These are phyloP conservation scores for Daldinia sp. DNA, from an alignment of 2,329 filamentous ascomycete genomes.

Conservation along the genomic window DNA sequence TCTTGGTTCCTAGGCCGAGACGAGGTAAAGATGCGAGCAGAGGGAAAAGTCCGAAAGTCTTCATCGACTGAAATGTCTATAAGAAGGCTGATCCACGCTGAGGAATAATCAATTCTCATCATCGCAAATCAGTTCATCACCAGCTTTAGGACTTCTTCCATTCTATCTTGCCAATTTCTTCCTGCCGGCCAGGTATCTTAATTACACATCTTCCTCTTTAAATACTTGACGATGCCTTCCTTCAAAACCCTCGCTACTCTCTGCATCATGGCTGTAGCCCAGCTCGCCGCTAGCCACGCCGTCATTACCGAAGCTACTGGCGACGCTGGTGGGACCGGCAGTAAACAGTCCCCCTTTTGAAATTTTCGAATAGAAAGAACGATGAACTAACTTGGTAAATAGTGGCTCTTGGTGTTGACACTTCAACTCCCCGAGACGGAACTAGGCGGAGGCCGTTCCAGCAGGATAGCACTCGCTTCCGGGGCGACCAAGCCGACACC, in stretches of 20 bases:
- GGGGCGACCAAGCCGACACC: conserved; percentile 62
- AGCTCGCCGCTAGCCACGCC: conserved; percentile 70
- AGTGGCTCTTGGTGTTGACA: conserved; percentile 63
- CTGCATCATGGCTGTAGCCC: conserved; percentile 64
- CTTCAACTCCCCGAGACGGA: conserved; percentile 70
- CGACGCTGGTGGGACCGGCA: conserved; percentile 68
- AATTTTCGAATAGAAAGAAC: neutral
- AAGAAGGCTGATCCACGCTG: conserved; percentile 35
- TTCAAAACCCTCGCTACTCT: conserved; percentile 53
- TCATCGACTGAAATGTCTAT: conserved; percentile 37
- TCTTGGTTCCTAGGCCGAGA: neutral
- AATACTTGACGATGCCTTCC: conserved; percentile 45
- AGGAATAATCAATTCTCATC: conserved; percentile 35
- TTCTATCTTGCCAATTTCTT: conserved; percentile 33
- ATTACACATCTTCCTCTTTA: conserved; percentile 29
- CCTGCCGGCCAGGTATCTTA: conserved; percentile 48
- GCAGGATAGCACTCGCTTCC: conserved; percentile 73
- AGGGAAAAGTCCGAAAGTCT: conserved; percentile 24
- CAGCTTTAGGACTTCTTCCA: conserved; percentile 22
- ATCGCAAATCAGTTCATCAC: conserved; percentile 41
- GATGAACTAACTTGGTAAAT: conserved; percentile 13
- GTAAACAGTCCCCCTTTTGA: conserved; percentile 45
- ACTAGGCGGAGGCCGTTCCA: conserved; percentile 72
- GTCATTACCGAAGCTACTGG: conserved; percentile 70
- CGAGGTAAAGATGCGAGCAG: conserved; percentile 9